Conservation (phyloP, 805 yeast species). For the Pichia gijzeniarum region DNA sequence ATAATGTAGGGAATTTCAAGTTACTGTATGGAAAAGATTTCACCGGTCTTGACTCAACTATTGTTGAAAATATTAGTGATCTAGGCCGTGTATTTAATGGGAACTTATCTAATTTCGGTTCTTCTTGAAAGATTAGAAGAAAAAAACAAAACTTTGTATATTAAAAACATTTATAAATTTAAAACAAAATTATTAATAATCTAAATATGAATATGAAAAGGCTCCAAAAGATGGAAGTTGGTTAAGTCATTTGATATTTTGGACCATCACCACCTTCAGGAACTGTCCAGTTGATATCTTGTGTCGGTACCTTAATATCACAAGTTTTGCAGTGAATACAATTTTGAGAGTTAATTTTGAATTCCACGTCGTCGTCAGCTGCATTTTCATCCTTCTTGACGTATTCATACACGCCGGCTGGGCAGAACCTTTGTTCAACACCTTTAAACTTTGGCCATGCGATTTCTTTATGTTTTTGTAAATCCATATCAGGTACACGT, state of each 20-base stretch:
- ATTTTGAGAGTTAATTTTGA: constrained; percentile 93
- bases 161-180: neutral
- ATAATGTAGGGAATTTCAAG: constrained; percentile 11
- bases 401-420: constrained; percentile 98
- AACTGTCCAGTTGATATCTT: constrained; percentile 93
- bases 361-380: constrained; percentile 69
- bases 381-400: constrained; percentile 31
- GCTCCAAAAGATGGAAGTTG: neutral
- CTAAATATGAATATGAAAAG: neutral
- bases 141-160: neutral
- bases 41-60: constrained; percentile 18
- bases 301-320: constrained; percentile 93
- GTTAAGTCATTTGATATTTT: constrained; percentile 72
- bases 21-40: constrained; percentile 23
- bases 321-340: constrained; percentile 98
- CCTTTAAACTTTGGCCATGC: constrained; percentile 79
- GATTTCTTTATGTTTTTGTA: constrained; percentile 56
- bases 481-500: constrained; percentile 57
- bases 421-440: constrained; percentile 88
- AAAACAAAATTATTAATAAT: neutral
- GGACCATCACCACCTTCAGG: constrained; percentile 99
- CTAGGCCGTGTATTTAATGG: constrained; percentile 25
- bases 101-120: neutral
- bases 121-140: neutral
- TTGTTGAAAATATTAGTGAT: constrained; percentile 21